These are phyloP conservation scores for Solanum medicagineum DNA, from an alignment of 257 asterid genomes.

Conservation along the genomic window DNA sequence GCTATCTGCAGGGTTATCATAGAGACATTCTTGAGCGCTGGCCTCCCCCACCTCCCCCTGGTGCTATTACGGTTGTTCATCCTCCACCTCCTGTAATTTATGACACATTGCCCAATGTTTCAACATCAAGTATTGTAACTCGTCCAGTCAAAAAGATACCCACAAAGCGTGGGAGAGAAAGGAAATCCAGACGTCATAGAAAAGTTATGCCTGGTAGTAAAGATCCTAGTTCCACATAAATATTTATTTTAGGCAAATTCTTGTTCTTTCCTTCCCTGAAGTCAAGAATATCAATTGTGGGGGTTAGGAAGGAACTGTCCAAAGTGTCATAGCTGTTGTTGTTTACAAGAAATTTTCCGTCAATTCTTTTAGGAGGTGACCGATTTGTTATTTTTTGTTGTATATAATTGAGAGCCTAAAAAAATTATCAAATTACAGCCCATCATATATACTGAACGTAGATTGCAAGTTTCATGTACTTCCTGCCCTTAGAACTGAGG, in stretches of 20 bases:
- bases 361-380: background rate
- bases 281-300: conserved; percentile 2
- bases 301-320: conserved; percentile 19
- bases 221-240: conserved; percentile 10
- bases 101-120: background rate
- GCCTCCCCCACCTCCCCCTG: conserved; percentile 42
- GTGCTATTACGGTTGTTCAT: conserved; percentile 6
- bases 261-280: conserved; percentile 20
- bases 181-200: conserved; percentile 54
- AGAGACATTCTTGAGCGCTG: conserved; percentile 55
- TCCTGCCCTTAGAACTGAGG: background rate
- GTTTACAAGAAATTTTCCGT: background rate
- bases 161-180: conserved; percentile 37
- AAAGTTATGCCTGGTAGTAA: conserved; percentile 36
- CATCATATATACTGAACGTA: background rate
- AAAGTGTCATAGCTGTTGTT: conserved; percentile 12
- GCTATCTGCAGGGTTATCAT: conserved; percentile 62
- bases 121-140: background rate
- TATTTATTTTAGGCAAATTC: conserved; percentile 17
- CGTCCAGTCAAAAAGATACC: conserved; percentile 19
- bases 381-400: conserved; percentile 23
- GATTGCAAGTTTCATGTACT: background rate
- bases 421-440: background rate
- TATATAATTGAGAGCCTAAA: background rate
- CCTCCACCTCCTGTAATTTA: conserved; percentile 33